Evolutionary conservation across 73 alveolate genomes (phyloP).

Genomic region (Paramecium sexaurelia): DNA sequence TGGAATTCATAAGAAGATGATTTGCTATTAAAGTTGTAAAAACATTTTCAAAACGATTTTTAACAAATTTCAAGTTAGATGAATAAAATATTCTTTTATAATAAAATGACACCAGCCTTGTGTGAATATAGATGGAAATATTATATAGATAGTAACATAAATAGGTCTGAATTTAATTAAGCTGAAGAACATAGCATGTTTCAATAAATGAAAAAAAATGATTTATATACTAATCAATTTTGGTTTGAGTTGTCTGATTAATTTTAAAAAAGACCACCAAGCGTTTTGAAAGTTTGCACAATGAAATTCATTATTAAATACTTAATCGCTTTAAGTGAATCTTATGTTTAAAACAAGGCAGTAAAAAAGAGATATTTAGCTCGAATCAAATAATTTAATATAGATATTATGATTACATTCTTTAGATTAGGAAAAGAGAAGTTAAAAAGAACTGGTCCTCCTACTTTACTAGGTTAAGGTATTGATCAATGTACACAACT

Average conservation of each 20-base stretch:
- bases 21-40: neutral
- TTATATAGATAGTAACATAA: neutral
- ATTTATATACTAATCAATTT: neutral
- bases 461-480: neutral
- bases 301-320: neutral
- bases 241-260: conserved; percentile 20
- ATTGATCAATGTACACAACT: neutral
- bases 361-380: neutral
- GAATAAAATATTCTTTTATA: conserved; percentile 39
- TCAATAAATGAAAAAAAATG: neutral
- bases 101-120: neutral
- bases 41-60: conserved; percentile 3
- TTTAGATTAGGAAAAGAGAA: conserved; percentile 24
- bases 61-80: neutral
- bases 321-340: neutral
- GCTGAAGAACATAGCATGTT: neutral
- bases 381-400: neutral
- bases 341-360: neutral
- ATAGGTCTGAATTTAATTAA: neutral
- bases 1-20: conserved; percentile 39
- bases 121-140: conserved; percentile 50
- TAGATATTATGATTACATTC: neutral
- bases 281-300: neutral
- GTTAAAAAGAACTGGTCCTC: conserved; percentile 1
- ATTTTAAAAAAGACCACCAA: conserved; percentile 29